These are phyloP conservation scores for Kwoniella dejecticola DNA, from an alignment of 768 basidiomycete genomes.

Conservation along the genomic window DNA sequence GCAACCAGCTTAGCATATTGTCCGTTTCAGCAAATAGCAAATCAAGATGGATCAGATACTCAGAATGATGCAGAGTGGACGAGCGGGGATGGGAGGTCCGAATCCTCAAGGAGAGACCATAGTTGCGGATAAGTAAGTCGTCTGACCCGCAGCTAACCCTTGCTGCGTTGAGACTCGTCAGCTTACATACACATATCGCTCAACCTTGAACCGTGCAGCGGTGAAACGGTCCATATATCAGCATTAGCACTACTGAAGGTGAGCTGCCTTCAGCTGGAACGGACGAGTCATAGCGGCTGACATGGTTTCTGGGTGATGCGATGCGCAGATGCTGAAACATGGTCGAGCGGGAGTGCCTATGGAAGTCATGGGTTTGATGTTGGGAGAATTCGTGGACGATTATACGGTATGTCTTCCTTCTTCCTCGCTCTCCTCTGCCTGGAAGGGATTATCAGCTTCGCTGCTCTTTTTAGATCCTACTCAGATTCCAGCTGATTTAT, in stretches of 20 bases:
- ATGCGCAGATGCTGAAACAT: constrained; percentile 90
- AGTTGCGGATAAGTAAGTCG: constrained; percentile 51
- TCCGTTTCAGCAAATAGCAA: too few relatives aligned
- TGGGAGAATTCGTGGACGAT: constrained; percentile 98
- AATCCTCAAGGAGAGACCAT: constrained; percentile 39
- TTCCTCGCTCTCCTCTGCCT: too few relatives aligned
- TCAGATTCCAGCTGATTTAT: neutral
- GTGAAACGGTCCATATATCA: constrained; percentile 81
- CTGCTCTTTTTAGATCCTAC: neutral
- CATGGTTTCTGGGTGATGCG: too few relatives aligned
- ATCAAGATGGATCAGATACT: constrained; percentile 38
- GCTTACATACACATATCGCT: neutral
- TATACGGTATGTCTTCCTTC: constrained; percentile 61
- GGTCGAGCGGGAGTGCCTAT: constrained; percentile 98
- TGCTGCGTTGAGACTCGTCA: neutral
- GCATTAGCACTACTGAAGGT: constrained; percentile 96
- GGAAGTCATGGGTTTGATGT: constrained; percentile 95
- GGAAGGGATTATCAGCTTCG: too few relatives aligned
- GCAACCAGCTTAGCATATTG: too few relatives aligned
- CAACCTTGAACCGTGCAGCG: constrained; percentile 40
- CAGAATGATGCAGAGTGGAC: constrained; percentile 33
- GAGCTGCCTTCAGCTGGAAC: constrained; percentile 22
- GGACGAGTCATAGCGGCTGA: neutral
- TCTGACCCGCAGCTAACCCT: too few relatives aligned
- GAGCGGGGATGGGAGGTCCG: constrained; percentile 31